Percentiles rank a stretch among this genome's conserved stretches.
phyloP scores from a whole-genome alignment of 2,329 filamentous ascomycete species.

The Aspergillus sp. region DNA sequence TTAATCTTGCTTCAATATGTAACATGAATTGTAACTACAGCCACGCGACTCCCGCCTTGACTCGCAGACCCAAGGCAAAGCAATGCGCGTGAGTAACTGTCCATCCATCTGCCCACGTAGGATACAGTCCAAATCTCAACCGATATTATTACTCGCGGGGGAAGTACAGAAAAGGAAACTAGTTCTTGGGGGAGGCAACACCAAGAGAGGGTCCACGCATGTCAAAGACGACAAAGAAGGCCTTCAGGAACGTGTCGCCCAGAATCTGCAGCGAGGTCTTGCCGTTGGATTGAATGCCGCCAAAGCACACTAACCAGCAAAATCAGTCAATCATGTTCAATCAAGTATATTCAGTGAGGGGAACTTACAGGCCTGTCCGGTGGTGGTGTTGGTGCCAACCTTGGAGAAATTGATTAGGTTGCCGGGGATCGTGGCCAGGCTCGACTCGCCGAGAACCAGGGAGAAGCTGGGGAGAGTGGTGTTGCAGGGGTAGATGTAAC shows the following conservation, averaged over 20 bases:
- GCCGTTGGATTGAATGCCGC: constrained; percentile 61
- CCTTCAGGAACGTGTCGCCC: constrained; percentile 63
- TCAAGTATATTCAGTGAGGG: neutral
- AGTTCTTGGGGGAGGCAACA: constrained; percentile 47
- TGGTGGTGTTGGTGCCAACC: constrained; percentile 47
- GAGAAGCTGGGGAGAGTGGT: constrained; percentile 55
- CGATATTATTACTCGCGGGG: constrained; percentile 3
- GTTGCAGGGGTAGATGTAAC: constrained; percentile 62
- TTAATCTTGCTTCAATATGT: neutral
- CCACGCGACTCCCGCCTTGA: neutral
- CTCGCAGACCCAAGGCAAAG: neutral
- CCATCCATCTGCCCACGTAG: neutral
- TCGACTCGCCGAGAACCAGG: constrained; percentile 54
- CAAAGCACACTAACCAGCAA: constrained; percentile 53
- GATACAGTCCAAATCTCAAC: constrained; percentile 2
- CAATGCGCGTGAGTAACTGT: neutral
- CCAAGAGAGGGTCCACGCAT: constrained; percentile 52
- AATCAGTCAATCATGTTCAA: constrained; percentile 20
- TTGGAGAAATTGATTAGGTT: constrained; percentile 58
- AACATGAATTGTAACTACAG: neutral
- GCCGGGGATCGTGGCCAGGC: constrained; percentile 57
- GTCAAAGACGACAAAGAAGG: constrained; percentile 63
- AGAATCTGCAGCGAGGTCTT: constrained; percentile 59
- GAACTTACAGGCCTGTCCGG: constrained; percentile 41
- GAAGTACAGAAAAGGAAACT: constrained; percentile 1